Conservation (phyloP, 441 rosid genomes). For the Isatis lusitanica region DNA sequence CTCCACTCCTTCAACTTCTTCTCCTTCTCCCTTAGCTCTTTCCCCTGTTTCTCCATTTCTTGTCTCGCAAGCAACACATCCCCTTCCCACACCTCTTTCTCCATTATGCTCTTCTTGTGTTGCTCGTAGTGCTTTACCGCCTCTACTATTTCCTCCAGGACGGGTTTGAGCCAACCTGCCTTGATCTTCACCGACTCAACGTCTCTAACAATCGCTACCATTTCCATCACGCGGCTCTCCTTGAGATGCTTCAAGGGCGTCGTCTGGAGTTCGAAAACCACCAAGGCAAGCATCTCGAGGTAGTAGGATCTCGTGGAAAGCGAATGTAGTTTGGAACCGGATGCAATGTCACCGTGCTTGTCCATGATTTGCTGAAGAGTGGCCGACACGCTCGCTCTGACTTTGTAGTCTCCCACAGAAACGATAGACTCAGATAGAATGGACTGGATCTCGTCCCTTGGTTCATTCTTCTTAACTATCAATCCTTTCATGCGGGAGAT, state of each 20-base stretch:
- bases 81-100: constrained; percentile 18
- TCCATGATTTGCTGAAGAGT: constrained; percentile 11
- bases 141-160: constrained; percentile 32
- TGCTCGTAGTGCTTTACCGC: constrained; percentile 42
- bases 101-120: not conserved
- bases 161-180: constrained; percentile 26
- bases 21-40: constrained; percentile 23
- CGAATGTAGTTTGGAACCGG: constrained; percentile 25
- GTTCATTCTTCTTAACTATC: not conserved
- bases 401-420: constrained; percentile 32
- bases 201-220: constrained; percentile 31
- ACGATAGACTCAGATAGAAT: constrained; percentile 34
- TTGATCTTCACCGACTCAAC: constrained; percentile 33
- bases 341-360: constrained; percentile 32
- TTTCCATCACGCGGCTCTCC: constrained; percentile 20
- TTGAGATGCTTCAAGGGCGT: constrained; percentile 21
- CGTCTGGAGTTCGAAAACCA: constrained; percentile 31
- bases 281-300: constrained; percentile 23
- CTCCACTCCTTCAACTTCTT: constrained; percentile 17
- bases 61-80: constrained; percentile 11
- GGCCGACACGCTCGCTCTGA: constrained; percentile 18
- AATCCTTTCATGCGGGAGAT: constrained; percentile 27
- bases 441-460: constrained; percentile 12
- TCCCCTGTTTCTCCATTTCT: constrained; percentile 19
- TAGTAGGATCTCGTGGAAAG: constrained; percentile 28